Base-by-base conservation (phyloP, 225 moss, liverwort and hornwort species). In the Takakia lepidozioides region DNA sequence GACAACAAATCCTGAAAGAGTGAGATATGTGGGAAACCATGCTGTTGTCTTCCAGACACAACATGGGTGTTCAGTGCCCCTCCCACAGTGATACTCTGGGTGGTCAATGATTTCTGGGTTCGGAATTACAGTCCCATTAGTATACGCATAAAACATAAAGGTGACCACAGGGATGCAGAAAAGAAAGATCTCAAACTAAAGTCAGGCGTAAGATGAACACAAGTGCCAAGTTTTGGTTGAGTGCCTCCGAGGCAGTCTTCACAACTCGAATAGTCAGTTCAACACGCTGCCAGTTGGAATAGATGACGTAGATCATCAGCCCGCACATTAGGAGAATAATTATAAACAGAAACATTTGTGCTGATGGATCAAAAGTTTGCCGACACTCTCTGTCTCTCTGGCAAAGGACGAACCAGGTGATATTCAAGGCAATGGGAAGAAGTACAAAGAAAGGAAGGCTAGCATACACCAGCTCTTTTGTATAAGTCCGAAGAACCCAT, bases 21-120 rank as follows among this genome's bases (percentile, higher is more conserved):
- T 55, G n/a, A 69, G 22, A 40, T 84, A 93, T 11, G 48, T 56
- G 2, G 65, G 58, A 37, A 88, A 88, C 93, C 88, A 93, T 1
- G 55, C 29, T 16, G 76, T 62, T 29, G 66, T 38, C 66, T 85
- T 59, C 93, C 93, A 93, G 19, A 74, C 59, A 68, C 93, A 91
- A 44, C 84, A 87, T 5, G 74, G 56, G 2, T 68, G 68, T 22
- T 43, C 74, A 8, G 74, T 67, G 8, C 61, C 49, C 27, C 35
- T 45, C 39, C 65, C 81, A 54, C 87, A 88, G 3, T 56, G 54
- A 0, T 66, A 51, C 22, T 63, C 61, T 5, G 78, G 61, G 27
- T 74, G 50, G 19, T 69, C 57, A 1, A 56, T 15, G 21, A 80
- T 27, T 22, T 84, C 82, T 29, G 87, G 80, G 59, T 85, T 84